phyloP scores from a whole-genome alignment of 495 filamentous ascomycete genomes.

The Tuber brumale region DNA sequence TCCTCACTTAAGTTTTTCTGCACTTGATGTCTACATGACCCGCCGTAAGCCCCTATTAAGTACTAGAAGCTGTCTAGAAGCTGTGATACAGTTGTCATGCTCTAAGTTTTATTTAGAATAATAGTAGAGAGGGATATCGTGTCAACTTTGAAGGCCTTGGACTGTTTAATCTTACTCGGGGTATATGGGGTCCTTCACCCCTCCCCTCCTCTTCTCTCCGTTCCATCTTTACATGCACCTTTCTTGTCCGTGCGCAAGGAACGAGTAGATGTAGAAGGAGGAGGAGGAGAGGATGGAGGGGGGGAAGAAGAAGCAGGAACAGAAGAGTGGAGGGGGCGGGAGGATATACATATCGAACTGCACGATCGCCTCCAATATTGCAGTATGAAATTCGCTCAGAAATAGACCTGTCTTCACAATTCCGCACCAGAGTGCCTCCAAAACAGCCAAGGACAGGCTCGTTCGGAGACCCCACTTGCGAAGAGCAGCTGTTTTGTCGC shows the following conservation, averaged over 20 bases:
- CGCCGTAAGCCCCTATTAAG: no score
- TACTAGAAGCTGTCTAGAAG: no score
- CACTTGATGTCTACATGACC: no score
- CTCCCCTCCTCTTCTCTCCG: no score
- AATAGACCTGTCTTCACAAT: neutral
- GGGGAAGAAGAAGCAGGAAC: neutral
- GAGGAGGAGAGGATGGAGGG: neutral
- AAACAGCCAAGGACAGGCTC: neutral
- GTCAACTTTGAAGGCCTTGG: neutral
- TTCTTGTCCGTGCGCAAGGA: neutral
- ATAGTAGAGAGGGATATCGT: neutral
- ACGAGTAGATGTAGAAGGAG: neutral
- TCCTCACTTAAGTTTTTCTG: no score
- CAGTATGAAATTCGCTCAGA: neutral
- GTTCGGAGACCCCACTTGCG: neutral
- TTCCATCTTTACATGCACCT: neutral
- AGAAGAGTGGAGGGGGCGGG: neutral
- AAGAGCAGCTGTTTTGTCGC: neutral
- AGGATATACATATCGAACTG: neutral
- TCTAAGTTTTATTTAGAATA: no score
- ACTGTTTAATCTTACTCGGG: neutral
- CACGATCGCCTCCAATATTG: neutral
- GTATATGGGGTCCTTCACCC: neutral
- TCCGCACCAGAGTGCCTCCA: neutral
- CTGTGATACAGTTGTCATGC: no score